Base-by-base conservation (phyloP, 768 basidiomycete genomes). In the Lactarius evosmus region DNA sequence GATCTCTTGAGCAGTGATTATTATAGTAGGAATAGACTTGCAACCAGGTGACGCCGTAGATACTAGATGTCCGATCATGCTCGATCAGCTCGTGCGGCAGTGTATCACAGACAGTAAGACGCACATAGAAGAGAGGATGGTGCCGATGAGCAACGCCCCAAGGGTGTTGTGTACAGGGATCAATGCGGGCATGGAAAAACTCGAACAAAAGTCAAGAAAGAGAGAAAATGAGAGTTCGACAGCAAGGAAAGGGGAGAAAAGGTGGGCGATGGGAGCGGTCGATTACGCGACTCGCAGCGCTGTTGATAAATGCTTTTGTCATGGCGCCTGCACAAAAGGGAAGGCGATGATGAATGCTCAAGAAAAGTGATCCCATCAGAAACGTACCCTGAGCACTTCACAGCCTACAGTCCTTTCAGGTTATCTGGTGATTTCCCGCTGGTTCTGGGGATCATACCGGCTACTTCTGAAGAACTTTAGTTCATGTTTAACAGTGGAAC, bases 21-120 rank as follows among this genome's bases (percentile, higher is more conserved):
- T 19, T 38, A 16, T 56, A 56, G 16, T 56, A 56, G 34, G 54
- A 56, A 40, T 56, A 56, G 9, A 56, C 54, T 29, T 56, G 54
- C 19, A 40, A 56, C 54, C 34, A 56, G 12, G 54, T 56, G 11
- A 56, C 25, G 14, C 54, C 54, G 27, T 56, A 56, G 36, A 56
- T n/a, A 22, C 54, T 55, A 17, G 2, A 16, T 4, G 34, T 8
- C 0, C 30, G 6, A 19, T 36, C 32, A 25, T 8, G n/a, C n/a
- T n/a, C n/a, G n/a, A n/a, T n/a, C n/a, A n/a, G n/a, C n/a, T n/a
- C n/a, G n/a, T n/a, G n/a, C n/a, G n/a, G n/a, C n/a, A n/a, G n/a
- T n/a, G n/a, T n/a, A 5, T 7, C 7, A 32, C 7, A 16, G 5
- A 7, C 6, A n/a, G 11, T 30, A 30, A 16, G n/a, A 19, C 16